Percentiles rank a stretch among this genome's conserved stretches.
phyloP scores from a whole-genome alignment of 2,329 filamentous ascomycete genomes.

The Aspergillus sp. region DNA sequence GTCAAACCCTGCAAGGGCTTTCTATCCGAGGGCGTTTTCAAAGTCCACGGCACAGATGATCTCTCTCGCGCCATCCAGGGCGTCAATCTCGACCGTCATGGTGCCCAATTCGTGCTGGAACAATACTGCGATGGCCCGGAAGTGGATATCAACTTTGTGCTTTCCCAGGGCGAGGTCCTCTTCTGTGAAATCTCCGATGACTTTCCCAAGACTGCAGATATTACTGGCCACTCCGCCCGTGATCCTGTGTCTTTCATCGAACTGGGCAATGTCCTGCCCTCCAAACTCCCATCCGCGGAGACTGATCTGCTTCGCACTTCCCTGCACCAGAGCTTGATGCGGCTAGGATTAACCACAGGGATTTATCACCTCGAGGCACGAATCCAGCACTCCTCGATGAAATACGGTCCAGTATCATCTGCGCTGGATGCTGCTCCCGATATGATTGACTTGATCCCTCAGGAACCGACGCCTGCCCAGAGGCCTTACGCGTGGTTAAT shows the following conservation, averaged over 20 bases:
- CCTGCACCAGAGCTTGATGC: neutral
- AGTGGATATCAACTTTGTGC: conserved; percentile 18
- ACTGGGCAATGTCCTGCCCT: neutral
- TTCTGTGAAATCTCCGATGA: conserved; percentile 17
- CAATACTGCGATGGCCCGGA: conserved; percentile 18
- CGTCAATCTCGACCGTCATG: neutral
- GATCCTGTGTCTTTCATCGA: neutral
- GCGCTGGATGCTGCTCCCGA: neutral
- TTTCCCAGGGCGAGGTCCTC: conserved; percentile 14
- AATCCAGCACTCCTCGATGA: neutral
- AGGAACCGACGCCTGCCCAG: accelerated
- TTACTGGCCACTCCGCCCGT: neutral
- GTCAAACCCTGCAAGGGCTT: neutral
- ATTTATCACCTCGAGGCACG: conserved; percentile 11
- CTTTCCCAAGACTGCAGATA: conserved; percentile 12
- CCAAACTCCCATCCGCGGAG: neutral
- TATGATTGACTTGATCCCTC: neutral
- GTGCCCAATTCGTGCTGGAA: conserved; percentile 7
- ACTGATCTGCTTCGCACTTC: neutral
- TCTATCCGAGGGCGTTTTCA: neutral
- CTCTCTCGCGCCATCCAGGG: neutral
- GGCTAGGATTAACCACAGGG: neutral
- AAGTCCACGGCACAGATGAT: neutral
- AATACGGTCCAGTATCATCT: neutral
- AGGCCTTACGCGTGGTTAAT: neutral